Evolutionary conservation across 257 asterid genomes (phyloP).

Genomic region (Solanum chmielewskii): DNA sequence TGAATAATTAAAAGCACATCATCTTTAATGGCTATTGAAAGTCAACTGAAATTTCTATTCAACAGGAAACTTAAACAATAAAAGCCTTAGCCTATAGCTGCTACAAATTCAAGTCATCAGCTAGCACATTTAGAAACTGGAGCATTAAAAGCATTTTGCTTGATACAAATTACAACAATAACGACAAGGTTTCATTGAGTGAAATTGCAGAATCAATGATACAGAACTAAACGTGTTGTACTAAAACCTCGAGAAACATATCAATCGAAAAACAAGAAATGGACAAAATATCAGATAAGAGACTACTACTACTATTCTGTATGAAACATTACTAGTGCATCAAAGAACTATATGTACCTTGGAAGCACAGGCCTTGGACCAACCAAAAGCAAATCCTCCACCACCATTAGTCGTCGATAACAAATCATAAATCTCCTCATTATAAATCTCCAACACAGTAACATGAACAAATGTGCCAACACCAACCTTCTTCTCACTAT

Average conservation of each 20-base stretch:
- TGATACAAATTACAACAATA: neutral
- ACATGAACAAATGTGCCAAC: slow-evolving; percentile 75
- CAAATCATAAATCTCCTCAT: slow-evolving; percentile 84
- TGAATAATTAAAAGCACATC: neutral
- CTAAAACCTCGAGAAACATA: neutral
- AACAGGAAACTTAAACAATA: neutral
- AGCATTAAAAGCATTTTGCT: neutral
- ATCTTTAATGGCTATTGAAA: neutral
- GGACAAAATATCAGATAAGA: neutral
- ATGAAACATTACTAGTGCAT: neutral
- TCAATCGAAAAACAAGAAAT: neutral
- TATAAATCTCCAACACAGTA: slow-evolving; percentile 80
- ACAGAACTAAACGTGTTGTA: neutral
- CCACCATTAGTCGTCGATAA: slow-evolving; percentile 35
- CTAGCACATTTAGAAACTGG: neutral
- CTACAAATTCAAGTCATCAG: neutral
- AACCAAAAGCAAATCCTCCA: slow-evolving; percentile 70
- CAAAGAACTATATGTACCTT: slow-evolving; percentile 28
- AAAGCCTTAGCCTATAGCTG: neutral
- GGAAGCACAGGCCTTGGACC: slow-evolving; percentile 67
- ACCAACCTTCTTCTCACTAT: slow-evolving; percentile 31
- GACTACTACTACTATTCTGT: neutral
- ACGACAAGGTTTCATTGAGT: neutral
- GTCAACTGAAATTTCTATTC: neutral
- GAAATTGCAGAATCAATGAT: neutral